Evolutionary conservation across 179 eudicot species (phyloP), one percentile per base, ranked within the genome.

Genomic region (Beta corolliflora): DNA sequence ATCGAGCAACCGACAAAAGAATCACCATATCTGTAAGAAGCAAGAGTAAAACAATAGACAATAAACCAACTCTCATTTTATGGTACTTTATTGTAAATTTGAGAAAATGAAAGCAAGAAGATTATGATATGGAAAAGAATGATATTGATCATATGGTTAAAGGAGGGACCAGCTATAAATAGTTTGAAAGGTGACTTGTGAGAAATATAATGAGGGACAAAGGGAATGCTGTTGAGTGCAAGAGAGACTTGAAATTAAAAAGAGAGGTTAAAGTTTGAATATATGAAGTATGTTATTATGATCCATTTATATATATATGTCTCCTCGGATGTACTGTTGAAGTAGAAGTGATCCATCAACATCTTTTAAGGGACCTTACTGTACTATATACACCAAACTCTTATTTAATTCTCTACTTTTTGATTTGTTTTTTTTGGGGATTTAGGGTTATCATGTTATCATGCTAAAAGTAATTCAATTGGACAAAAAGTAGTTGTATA

Each of bases 31-130:
- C 67, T 16, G 50, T 77, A 14, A 77, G 25, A 63, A 77, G 23
- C 21, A 77, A 64, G 13, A 80, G 56, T 58, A 80, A 9, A 36
- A 84, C 77, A 63, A 82, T 68, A 48, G 63, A 14, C 19, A 61
- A 64, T 25, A 25, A 25, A 7, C 74, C 77, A 3, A 77, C 79
- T 68, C 66, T 82, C 84, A 82, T 8, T 19, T 77, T 65, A 4
- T 15, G 14, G 3, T 63, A 12, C 31, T 63, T 21, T 13, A 23
- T 16, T 58, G n/a, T 19, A 58, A 58, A 14, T 19, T 15, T 15
- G 61, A 58, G 19, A 58, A 55, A 11, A 14, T 58, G n/a, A 15
- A 16, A 58, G 21, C 19, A 58, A 15, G 19, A 58, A 58, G 0
- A 14, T 16, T 58, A 48, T 48, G 52, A 9, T 48, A 9, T 48